Evolutionary conservation across 2,329 filamentous ascomycete species (phyloP), one percentile per base, ranked within the genome.

Genomic region (Waltergamsia citrina): DNA sequence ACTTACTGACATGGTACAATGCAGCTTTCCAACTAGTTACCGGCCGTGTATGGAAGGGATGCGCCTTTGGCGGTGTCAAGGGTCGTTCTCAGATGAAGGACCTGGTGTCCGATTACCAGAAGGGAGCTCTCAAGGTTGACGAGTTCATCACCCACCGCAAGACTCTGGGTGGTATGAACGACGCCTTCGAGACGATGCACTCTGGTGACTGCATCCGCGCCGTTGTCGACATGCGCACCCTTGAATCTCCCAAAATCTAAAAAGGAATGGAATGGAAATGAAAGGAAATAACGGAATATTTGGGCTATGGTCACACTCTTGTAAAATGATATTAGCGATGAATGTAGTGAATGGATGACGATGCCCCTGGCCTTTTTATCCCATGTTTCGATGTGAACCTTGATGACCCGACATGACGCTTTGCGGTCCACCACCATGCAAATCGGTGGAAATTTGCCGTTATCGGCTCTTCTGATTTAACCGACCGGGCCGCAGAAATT

Each of bases 91-190:
- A 98, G 67, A 77, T 98, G 44, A 82, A 84, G 31, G 79, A 73
- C 38, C 78, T 98, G 26, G 87, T 98, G 17, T 67, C 78, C 46
- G 90, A 96, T 62, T 98, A 98, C 66, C 71, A 93, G 59, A 73
- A 74, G 34, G 88, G 88, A 49, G 75, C 82, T 54, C 80, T 98
- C 55, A 96, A 95, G 79, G 92, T 96, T 29, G 90, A 96, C 57
- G 92, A 98, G 68, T 96, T 96, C 69, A 96, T 98, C 66, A 98
- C 92, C 21, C 92, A 98, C 68, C 79, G 88, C 49, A 85, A 94
- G 67, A 74, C 71, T 4, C 69, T 98, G 29, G 65, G 66, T 40
- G 77, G 83, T 51, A 94, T 98, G 62, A 96, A 96, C 71, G 67
- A 71, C 33, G 90, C 87, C 15, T 98, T 94, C 52, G 76, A 86